These are phyloP conservation scores for Cercophora scortea DNA, from an alignment of 495 filamentous ascomycete genomes.

Conservation along the genomic window DNA sequence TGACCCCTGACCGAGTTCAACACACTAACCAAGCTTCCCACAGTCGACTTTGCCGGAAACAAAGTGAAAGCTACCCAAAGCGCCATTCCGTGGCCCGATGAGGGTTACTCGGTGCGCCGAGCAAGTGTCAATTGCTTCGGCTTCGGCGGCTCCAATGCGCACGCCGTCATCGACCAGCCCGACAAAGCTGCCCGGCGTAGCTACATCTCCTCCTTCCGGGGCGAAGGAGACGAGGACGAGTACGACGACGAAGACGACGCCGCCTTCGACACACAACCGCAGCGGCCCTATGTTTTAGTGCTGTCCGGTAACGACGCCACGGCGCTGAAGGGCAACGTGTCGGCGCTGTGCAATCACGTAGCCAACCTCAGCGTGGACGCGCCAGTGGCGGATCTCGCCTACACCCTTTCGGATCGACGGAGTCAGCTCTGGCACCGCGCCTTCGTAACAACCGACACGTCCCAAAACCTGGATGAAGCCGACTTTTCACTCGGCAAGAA, in stretches of 20 bases:
- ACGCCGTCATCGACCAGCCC: slow-evolving; percentile 29
- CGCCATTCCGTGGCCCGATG: slow-evolving; percentile 5
- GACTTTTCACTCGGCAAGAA: slow-evolving; percentile 1
- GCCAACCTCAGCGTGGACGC: slow-evolving; percentile 13
- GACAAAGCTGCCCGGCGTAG: background rate
- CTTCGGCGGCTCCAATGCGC: slow-evolving; percentile 47
- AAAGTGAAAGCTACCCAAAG: background rate
- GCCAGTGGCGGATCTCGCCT: slow-evolving; percentile 5
- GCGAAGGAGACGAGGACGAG: background rate
- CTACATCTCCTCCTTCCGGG: background rate
- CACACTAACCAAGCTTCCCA: too few species aligned
- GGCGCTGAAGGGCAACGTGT: slow-evolving; percentile 2
- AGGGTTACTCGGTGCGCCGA: slow-evolving; percentile 7
- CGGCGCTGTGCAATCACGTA: slow-evolving; percentile 12
- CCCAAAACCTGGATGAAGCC: background rate
- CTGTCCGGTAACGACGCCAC: slow-evolving; percentile 15
- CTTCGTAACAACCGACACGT: background rate
- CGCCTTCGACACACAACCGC: too few species aligned
- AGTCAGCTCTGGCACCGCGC: slow-evolving; percentile 6
- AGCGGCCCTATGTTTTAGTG: slow-evolving; percentile 3
- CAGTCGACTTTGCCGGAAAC: slow-evolving; percentile 15
- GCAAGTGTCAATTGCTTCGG: slow-evolving; percentile 49
- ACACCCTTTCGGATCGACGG: slow-evolving; percentile 14
- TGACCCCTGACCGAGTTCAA: too few species aligned
- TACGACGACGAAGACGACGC: slow-evolving; percentile 26